Evolutionary conservation across 2,329 filamentous ascomycete genomes (phyloP), one percentile per base, ranked within the genome.

Genomic region (Stachybotrys chartarum): DNA sequence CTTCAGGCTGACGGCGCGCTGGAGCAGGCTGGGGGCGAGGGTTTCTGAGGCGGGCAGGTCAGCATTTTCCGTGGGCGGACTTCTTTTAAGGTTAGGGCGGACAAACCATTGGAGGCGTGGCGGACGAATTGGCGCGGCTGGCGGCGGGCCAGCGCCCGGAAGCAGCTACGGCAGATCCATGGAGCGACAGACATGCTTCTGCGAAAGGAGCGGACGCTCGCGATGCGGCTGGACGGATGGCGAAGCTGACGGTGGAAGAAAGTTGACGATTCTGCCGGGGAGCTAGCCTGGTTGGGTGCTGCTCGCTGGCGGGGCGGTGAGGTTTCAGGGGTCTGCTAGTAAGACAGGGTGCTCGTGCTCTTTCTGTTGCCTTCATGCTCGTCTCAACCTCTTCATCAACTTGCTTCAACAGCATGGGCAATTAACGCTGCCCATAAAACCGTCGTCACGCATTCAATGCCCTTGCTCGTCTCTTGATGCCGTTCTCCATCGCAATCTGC

Each of bases 1-100:
- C 0, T 82, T 74, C 49, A 88, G 72, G 57, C 75, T 75, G 35
- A 78, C 76, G 8, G 85, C 85, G 58, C 85, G 80, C 47, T 78
- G 75, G 56, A 88, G 77, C 54, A 88, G 77, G 47, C 78, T 77
- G 10, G 76, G 72, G 0, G 82, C 80, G 24, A 83, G 73, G 12
- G 65, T 42, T 10, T 42, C 35, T 42, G 35, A 62, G 42, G 64
- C 64, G 42, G 61, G 50, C 46, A 63, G 59, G 45, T 60, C 54
- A 54, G 61, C 61, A 64, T 14, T 14, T 24, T 24, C 24, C 4
- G 24, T 24, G 24, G 2, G 24, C 24, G 24, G 24, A 24, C 4
- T 24, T 24, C 24, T 56, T 58, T 58, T 46, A 42, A 44, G 45
- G 16, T 47, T 10, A 5, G 30, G 12, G 24, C 12, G 12, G n/a